Base-by-base conservation (phyloP, 768 basidiomycete genomes). In the Boletus reticulatus region DNA sequence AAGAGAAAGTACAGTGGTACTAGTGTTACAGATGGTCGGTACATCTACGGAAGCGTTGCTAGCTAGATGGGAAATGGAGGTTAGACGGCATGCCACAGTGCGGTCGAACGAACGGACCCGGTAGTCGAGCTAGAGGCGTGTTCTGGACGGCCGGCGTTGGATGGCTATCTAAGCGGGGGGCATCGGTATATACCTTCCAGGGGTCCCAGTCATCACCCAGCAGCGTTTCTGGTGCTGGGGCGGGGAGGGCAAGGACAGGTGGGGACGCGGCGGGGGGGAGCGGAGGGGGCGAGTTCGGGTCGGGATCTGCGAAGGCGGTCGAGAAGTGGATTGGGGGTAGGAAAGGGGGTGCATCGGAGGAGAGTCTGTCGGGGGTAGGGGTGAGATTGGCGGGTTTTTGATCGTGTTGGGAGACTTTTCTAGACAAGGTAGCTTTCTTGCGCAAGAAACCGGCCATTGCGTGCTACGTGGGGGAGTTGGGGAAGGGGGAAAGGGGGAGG, bases 381-480 rank as follows among this genome's bases (percentile, higher is more conserved):
- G 13, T 16, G 29, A 29, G 29, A 37, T 22, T 17, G 36, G 29
- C 24, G 8, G 32, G 14, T 17, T 48, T 31, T 34, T 50, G 4
- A 11, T 48, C 56, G 29, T 24, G 29, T 22, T 24, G n/a, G 51
- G 43, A 3, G n/a, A 7, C 20, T 43, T 42, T 54, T 55, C 52
- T 65, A 0, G 54, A 41, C 10, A 52, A 0, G 6, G 75, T 80
- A 12, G 62, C 56, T 65, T 80, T 81, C 73, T 73, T 82, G 73
- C 79, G 82, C 68, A 83, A 73, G 72, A 84, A 82, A 66, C 76
- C 76, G 61, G 79, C 77, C 82, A 84, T 83, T 36, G 61, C 50
- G 27, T 49, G 59, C 22, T 51, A 46, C 32, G 24, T 22, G 37
- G 43, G n/a, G 19, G 14, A 37, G 5, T 19, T 31, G 29, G 39